These are phyloP conservation scores for Entomortierella parvispora DNA, from an alignment of 192 early-diverging fungal genomes.

Conservation along the genomic window DNA sequence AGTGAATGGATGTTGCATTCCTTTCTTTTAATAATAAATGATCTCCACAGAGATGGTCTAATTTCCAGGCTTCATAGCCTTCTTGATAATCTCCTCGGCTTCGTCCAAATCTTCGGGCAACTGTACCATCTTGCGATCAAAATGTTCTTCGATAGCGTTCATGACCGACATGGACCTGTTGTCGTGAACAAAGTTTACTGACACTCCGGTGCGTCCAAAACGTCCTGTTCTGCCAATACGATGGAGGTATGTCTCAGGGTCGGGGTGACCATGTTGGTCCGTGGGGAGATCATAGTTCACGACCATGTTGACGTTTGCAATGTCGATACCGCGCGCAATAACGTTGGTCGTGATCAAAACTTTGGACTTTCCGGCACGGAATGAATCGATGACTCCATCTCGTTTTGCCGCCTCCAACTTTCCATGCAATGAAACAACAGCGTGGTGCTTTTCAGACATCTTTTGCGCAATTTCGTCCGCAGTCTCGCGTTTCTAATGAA, in stretches of 20 bases:
- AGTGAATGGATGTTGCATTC: no score
- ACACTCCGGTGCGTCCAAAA: constrained; percentile 94
- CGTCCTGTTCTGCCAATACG: constrained; percentile 98
- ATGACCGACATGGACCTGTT: constrained; percentile 77
- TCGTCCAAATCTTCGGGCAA: constrained; percentile 85
- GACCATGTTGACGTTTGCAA: constrained; percentile 93
- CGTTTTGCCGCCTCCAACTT: constrained; percentile 78
- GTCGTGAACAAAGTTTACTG: constrained; percentile 96
- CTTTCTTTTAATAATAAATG: no score
- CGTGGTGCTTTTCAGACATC: constrained; percentile 86
- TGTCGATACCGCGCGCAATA: constrained; percentile 96
- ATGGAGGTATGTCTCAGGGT: constrained; percentile 96
- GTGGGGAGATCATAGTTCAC: constrained; percentile 97
- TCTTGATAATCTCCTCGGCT: constrained; percentile 89
- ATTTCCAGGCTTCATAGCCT: constrained; percentile 59
- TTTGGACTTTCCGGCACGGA: constrained; percentile 89
- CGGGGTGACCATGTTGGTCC: constrained; percentile 69
- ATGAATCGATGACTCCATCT: constrained; percentile 92
- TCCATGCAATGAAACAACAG: constrained; percentile 88
- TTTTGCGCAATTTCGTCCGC: constrained; percentile 81
- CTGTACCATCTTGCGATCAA: constrained; percentile 80
- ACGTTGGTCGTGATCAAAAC: constrained; percentile 98
- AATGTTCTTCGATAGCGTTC: constrained; percentile 84
- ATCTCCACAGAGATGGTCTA: not conserved
- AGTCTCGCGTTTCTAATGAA: constrained; percentile 73